Evolutionary conservation across 768 basidiomycete species (phyloP), one percentile per base, ranked within the genome.

Genomic region (Hygrocybe punicea): DNA sequence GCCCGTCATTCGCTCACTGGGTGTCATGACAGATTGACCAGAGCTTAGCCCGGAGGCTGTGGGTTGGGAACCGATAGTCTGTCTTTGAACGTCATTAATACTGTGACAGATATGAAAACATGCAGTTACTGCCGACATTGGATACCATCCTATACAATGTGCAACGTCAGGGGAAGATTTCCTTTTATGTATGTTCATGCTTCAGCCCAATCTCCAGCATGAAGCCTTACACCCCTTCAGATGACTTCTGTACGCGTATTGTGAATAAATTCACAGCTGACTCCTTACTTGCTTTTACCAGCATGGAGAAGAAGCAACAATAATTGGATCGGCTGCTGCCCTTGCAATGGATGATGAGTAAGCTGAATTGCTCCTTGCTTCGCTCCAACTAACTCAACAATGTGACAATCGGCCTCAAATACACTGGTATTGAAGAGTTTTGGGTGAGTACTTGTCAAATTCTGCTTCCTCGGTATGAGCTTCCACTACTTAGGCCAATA

Each of bases 161-260:
- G 8, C 94, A 98, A 67, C 83, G 94, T 7, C 94, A 98, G 70
- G 94, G 94, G 24, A 92, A 91, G 71, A 92, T 92, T 62, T 89
- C 89, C 4, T 93, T 93, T 71, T 93, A 92, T 68, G 92, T 91
- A 67, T 64, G 87, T 55, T 8, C 40, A 10, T 35, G 42, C 7
- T 17, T 37, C 9, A 11, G 21, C 33, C 13, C 35, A 42, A 23
- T 50, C 39, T 50, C 24, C 57, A 17, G 46, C 33, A 37, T 23
- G 51, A 35, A 49, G 59, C 29, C 57, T 55, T 42, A 40, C 29
- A 16, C 52, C 39, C 16, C 35, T 40, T 16, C 65, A 91, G 91
- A 91, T 93, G 86, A 91, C 91, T 44, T 78, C 89, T 14, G 89
- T 90, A 73, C 72, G 93, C 70, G 13, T 17, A 24, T 21, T 44